These are phyloP conservation scores for Coniochaeta ligniaria DNA, from an alignment of 2,329 filamentous ascomycete species.

Conservation along the genomic window DNA sequence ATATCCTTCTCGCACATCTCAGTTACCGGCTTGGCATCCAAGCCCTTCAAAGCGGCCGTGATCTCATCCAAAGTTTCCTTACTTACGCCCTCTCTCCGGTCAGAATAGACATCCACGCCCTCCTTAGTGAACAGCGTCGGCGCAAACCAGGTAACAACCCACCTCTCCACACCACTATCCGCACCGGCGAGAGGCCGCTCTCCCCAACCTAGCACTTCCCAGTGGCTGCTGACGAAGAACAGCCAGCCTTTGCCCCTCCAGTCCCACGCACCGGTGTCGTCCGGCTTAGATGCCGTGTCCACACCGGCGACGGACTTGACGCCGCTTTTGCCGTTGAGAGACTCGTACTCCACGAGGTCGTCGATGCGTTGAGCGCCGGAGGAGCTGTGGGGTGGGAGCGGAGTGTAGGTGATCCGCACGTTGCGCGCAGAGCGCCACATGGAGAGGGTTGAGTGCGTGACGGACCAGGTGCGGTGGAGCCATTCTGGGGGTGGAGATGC, in stretches of 20 bases:
- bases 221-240: slow-evolving; percentile 64
- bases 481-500: slow-evolving; percentile 45
- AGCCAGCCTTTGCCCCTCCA: slow-evolving; percentile 77
- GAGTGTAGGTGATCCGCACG: slow-evolving; percentile 69
- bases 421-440: slow-evolving; percentile 81
- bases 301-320: slow-evolving; percentile 58
- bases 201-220: slow-evolving; percentile 77
- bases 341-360: slow-evolving; percentile 67
- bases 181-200: slow-evolving; percentile 33
- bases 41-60: slow-evolving; percentile 40
- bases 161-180: slow-evolving; percentile 41
- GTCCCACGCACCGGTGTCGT: slow-evolving; percentile 46
- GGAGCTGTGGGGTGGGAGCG: slow-evolving; percentile 29
- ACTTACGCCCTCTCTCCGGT: slow-evolving; percentile 52
- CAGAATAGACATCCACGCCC: slow-evolving; percentile 71
- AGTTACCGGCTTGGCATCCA: slow-evolving; percentile 51
- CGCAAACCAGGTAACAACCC: slow-evolving; percentile 80
- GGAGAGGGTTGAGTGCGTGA: slow-evolving; percentile 67
- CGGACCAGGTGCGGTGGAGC: slow-evolving; percentile 62
- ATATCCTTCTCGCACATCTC: slow-evolving; percentile 40
- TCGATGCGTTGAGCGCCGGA: slow-evolving; percentile 40
- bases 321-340: slow-evolving; percentile 33
- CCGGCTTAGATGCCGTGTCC: slow-evolving; percentile 39
- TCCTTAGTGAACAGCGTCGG: slow-evolving; percentile 78
- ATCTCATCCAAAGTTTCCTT: slow-evolving; percentile 50